Evolutionary conservation across 768 basidiomycete species (phyloP), one percentile per base, ranked within the genome.

Genomic region (Neoboletus subvelutipes): DNA sequence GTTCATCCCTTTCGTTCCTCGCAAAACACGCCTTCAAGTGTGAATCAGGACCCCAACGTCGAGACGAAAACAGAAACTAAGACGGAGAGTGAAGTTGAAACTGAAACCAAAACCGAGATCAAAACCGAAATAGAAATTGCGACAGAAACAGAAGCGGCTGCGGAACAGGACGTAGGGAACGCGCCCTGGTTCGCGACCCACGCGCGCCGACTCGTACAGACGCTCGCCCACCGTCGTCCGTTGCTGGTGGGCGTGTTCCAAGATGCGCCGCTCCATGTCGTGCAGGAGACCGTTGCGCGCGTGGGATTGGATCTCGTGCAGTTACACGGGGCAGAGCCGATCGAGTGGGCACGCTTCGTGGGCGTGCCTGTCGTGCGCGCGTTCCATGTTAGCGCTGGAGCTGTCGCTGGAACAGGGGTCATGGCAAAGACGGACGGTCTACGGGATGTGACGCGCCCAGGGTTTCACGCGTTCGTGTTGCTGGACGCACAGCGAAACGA

Each of bases 231-330:
- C 36, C 77, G 24, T 0, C 84, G 86, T 15, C 96, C 97, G 9
- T 77, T 94, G 8, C 73, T 98, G 29, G 97, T 98, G 42, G 97
- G 97, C 36, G 94, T 99, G 12, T 98, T 99, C 84, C 94, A 97
- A 69, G 82, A 96, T 69, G 83, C 90, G 52, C 74, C 92, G 1
- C 81, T 99, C 2, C 71, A 81, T 7, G 76, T 80, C 17, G 82
- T 99, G 46, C 77, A 94, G 26, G 78, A 82, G 50, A 78, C 83
- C 5, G 80, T 92, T 24, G 79, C 84, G 6, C 79, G 80, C 34
- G 87, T 83, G 5, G 85, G 88, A 54, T 79, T 99, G 50, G 96
- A 98, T 70, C 64, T 91, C 37, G 95, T 99, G 26, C 97, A 99
- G 71, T 77, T 99, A 43, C 97, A 99, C 64, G 97, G 97, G 15